Evolutionary conservation across 108 stramenopile species (phyloP), one percentile per base, ranked within the genome.

Genomic region (Cyclotella kingstonii): DNA sequence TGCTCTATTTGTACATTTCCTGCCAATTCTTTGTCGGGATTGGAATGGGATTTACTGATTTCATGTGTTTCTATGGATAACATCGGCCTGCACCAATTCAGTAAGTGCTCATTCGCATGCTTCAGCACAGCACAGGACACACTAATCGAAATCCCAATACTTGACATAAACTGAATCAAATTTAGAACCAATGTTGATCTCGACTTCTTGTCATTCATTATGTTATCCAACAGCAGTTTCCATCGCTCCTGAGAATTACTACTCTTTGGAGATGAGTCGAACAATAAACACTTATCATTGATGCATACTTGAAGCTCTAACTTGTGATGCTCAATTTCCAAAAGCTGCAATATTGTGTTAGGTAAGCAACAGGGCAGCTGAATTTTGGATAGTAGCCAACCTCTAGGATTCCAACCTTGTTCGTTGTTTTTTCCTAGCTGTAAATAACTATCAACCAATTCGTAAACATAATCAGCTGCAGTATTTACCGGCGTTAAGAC

Each of bases 51-150:
- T 4, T n/a, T n/a, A 28, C 4, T 21, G 50, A 1, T 51, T 7
- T 29, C 12, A 6, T 26, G n/a, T 28, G 6, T 28, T 2, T 25
- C 31, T 2, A 28, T 28, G 2, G 23, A 51, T 29, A 40, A 2
- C n/a, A 22, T n/a, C n/a, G n/a, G 22, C 1, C 4, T 5, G 2
- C 25, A 45, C 46, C 25, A 31, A 33, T 17, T 12, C 27, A 28
- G 51, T 46, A 65, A 73, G 50, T 73, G 72, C 40, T 60, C 42
- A 50, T 65, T 38, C n/a, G 72, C 72, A 36, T 73, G 72, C 58
- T 65, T 73, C 43, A 73, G 50, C 12, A 64, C 57, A 12, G 72
- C 72, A 45, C 30, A 41, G 6, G 57, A 65, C 23, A 65, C 63
- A 46, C 63, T 58, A 18, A 73, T 73, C 5, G 72, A 73, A 4